These are phyloP conservation scores for Paecilomyces sp. DNA, from an alignment of 2,329 filamentous ascomycete genomes.

Conservation along the genomic window DNA sequence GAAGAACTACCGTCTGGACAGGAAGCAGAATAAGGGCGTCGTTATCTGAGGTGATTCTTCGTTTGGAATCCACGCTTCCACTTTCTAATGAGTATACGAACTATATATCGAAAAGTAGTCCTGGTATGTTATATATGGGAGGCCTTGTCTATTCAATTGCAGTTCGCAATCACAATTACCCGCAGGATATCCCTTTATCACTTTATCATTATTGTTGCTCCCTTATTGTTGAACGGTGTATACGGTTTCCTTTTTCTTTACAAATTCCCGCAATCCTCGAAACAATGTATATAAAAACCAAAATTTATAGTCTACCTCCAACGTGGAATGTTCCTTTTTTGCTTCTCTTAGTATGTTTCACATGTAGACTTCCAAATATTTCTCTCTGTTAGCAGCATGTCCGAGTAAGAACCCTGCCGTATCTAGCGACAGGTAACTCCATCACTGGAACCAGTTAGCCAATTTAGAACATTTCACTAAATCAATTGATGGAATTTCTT, in stretches of 20 bases:
- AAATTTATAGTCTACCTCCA: not conserved
- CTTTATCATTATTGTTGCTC: no score
- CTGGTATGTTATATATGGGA: not conserved
- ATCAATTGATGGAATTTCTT: no score
- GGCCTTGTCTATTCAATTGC: not conserved
- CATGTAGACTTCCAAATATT: no score
- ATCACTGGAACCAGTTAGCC: no score
- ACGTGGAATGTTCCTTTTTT: not conserved
- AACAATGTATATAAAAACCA: not conserved
- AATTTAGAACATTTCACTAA: no score
- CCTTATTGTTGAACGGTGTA: not conserved
- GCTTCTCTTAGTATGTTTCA: no score
- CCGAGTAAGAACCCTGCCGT: no score
- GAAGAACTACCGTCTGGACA: conserved; percentile 20
- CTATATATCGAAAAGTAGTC: not conserved
- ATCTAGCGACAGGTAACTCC: no score
- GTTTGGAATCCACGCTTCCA: not conserved
- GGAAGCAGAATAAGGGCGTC: conserved; percentile 22
- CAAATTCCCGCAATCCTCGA: not conserved
- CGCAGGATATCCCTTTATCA: no score
- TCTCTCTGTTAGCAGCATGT: no score
- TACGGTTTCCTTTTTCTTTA: conserved; percentile 1
- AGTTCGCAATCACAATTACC: not conserved
- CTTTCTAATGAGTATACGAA: not conserved
- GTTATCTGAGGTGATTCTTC: not conserved